These are phyloP conservation scores for Alternaria solani DNA, from an alignment of 2,329 filamentous ascomycete genomes.

Conservation along the genomic window DNA sequence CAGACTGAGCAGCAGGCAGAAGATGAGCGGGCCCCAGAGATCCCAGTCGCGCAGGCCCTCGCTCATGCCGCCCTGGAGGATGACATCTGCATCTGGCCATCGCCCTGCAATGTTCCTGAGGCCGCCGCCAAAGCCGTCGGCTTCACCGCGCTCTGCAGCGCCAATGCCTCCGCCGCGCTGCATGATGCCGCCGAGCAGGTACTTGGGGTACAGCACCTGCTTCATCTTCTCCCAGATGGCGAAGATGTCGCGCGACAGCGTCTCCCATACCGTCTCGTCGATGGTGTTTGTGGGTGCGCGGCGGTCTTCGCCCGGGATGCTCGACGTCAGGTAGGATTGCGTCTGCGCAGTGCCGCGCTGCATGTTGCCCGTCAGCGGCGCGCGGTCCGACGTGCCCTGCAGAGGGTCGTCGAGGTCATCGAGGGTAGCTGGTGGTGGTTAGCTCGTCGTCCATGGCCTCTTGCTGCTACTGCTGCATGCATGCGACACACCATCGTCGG, in stretches of 20 bases:
- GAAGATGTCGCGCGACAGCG: conserved; percentile 87
- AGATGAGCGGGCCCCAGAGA: conserved; percentile 95
- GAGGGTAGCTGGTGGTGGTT: conserved; percentile 70
- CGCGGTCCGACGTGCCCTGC: conserved; percentile 71
- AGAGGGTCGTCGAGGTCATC: conserved; percentile 94
- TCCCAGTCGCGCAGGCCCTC: conserved; percentile 96
- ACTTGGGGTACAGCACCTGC: conserved; percentile 95
- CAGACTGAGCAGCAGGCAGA: conserved; percentile 87
- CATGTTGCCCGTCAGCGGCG: conserved; percentile 86
- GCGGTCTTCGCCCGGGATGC: conserved; percentile 91
- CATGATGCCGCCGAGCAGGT: conserved; percentile 78
- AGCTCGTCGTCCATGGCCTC: conserved; percentile 2
- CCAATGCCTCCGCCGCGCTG: conserved; percentile 65
- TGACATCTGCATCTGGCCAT: conserved; percentile 73
- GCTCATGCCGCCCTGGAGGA: conserved; percentile 77
- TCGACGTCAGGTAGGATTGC: conserved; percentile 84
- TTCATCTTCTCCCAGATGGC: conserved; percentile 98
- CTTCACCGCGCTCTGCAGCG: conserved; percentile 66
- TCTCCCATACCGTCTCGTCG: conserved; percentile 97
- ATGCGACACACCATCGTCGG: conserved; percentile 58
- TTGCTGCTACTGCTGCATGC: conserved; percentile 13
- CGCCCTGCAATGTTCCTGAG: conserved; percentile 66
- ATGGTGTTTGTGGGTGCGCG: conserved; percentile 90
- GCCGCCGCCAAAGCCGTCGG: conserved; percentile 52
- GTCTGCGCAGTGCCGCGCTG: conserved; percentile 65